Base-by-base conservation (phyloP, 2,329 filamentous ascomycete genomes). In the Sporothrix brunneoviolacea region DNA sequence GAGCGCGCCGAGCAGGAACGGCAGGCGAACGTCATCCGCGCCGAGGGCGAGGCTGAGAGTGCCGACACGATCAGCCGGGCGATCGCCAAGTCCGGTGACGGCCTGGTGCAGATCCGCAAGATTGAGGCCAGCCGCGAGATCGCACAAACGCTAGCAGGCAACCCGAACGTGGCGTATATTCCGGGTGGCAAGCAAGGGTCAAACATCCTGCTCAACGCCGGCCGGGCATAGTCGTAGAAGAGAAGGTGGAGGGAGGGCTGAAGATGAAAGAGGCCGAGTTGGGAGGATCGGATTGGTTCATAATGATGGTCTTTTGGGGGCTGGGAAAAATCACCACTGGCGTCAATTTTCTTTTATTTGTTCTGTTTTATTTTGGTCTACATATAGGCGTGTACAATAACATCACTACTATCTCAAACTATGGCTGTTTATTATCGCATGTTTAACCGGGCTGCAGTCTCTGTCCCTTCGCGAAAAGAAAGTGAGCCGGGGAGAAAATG, bases 1-100 rank as follows among this genome's bases (percentile, higher is more conserved):
- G 93, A 98, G 80, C 89, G 89, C 69, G 93, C 93, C 54, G 93
- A 98, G 80, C 93, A 98, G 76, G 93, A 98, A 76, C 81, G 93
- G 63, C 93, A 98, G 74, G 93, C 93, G 61, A 97, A 93, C 73
- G 93, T 98, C 64, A 98, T 98, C 70, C 83, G 93, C 51, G 93
- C 93, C 47, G 93, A 98, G 79, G 93, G 93, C 67, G 93, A 98
- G 73, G 91, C 91, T 59, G 91, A 97, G 79, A 88, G 86, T 62
- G 93, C 93, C 43, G 93, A 98, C 50, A 94, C 90, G 57, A 97
- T 98, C 68, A 86, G 82, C 71, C 93, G 85, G 74, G 91, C 58
- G 36, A 91, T 98, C 60, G 84, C 88, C 60, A 96, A 94, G 82
- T 80, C 82, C 52, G 93, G 93, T 59, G 91, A 95, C 69, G 93